Base-by-base conservation (phyloP, 305 asterid species). In the Lippia alba region DNA sequence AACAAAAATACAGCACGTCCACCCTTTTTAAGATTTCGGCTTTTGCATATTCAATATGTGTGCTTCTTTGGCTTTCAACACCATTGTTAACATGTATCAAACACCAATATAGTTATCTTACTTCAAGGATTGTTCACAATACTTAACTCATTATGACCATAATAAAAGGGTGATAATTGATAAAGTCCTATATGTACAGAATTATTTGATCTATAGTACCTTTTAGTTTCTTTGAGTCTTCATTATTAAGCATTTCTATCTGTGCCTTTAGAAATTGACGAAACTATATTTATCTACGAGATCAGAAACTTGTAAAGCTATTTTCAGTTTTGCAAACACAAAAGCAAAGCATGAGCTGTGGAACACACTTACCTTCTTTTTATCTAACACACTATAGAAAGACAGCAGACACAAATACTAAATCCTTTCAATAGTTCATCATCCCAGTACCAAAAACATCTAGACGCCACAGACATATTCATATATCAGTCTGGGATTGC, bases 341-440 rank as follows among this genome's bases (percentile, higher is more conserved):
- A 61, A 61, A 61, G 53, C 36, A 36, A 34, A 70, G 53, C 63
- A 56, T 33, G 44, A 5, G 12, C 14, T 14, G 15, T 16, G 18
- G 49, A 17, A 36, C 8, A n/a, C 45, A 8, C 12, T 58, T 40
- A 17, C 36, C 39, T 40, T 41, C 7, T 40, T 51, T 17, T 17
- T 8, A 18, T 15, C 10, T 17, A 40, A 60, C 32, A 39, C 24
- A 33, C 12, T 30, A 56, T n/a, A 39, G 32, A 39, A 61, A 40
- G 33, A 61, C 16, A 61, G 53, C 16, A 6, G 10, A 61, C 44
- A 60, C 48, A n/a, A 10, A 7, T 46, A 59, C 15, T 40, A 7
- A 10, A 59, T 7, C 48, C 12, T 19, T 15, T 59, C 64, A 59
- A 59, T 46, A 59, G 36, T 15, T 19, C 64, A 59, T 59, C 24